Conservation (phyloP, 148 eudicot species). For the Beta vulgaris region DNA sequence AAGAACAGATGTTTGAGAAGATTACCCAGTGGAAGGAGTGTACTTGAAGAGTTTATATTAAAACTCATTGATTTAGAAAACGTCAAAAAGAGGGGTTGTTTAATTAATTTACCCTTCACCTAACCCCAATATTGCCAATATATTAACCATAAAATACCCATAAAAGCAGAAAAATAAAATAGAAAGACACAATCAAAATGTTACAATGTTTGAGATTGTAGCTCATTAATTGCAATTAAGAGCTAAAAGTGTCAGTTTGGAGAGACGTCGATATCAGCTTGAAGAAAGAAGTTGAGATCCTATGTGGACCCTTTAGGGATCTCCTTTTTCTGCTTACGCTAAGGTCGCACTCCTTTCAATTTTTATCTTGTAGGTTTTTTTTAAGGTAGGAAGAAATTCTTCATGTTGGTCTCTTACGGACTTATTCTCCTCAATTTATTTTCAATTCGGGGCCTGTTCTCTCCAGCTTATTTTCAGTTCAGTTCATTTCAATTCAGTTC, state of each 20-base stretch:
- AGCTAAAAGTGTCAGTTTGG: slow-evolving; percentile 20
- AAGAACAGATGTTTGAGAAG: background rate
- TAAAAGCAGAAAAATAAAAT: background rate
- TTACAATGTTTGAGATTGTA: slow-evolving; percentile 18
- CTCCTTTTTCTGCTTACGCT: slow-evolving; percentile 39
- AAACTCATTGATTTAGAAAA: slow-evolving; percentile 13
- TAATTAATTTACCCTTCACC: slow-evolving; percentile 22
- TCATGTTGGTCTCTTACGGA: too few relatives aligned
- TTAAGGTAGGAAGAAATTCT: too few relatives aligned
- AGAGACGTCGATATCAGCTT: slow-evolving; percentile 23
- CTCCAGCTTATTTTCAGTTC: too few relatives aligned
- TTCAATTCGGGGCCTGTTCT: too few relatives aligned
- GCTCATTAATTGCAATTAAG: slow-evolving; percentile 27
- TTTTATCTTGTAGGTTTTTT: too few relatives aligned
- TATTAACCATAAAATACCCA: slow-evolving; percentile 22
- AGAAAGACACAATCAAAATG: background rate
- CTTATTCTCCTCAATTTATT: too few relatives aligned
- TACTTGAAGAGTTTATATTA: slow-evolving; percentile 26
- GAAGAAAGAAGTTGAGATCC: slow-evolving; percentile 23
- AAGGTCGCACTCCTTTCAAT: too few relatives aligned
- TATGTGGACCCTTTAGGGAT: slow-evolving; percentile 15
- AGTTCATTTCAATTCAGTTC: too few relatives aligned
- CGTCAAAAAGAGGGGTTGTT: background rate
- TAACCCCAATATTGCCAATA: slow-evolving; percentile 26
- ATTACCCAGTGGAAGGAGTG: slow-evolving; percentile 16